Evolutionary conservation across 75 land plant species (phyloP), one percentile per base, ranked within the genome.

Genomic region (Sequoiadendron giganteum): DNA sequence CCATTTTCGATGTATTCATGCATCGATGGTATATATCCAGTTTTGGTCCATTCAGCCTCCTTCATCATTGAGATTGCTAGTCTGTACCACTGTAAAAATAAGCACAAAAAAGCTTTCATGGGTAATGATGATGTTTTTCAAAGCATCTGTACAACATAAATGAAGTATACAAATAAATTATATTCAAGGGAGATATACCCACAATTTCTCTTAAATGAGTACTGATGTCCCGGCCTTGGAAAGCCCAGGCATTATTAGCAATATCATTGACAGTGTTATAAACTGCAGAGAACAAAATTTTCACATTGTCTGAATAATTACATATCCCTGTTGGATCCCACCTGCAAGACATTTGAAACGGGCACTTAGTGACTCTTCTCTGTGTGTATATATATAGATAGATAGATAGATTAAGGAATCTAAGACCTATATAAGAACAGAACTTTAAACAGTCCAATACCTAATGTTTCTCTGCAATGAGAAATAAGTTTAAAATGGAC

Each of bases 281-380:
- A 54, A 98, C 85, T 38, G 94, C 97, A 18, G 89, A 88, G 85
- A 95, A 97, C 86, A 98, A 77, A 40, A 94, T 90, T 56, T 88
- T 72, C 13, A 94, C 95, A 34, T 90, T 39, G 61, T 93, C 90
- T 65, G 96, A 93, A 34, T 89, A 90, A 13, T 88, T 93, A 39
- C 87, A 87, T 8, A 21, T 42, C 3, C 28, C 72, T 7, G 52
- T 19, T 14, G 68, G 91, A 85, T 95, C 92, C 97, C 96, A 95
- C 85, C 99, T 97, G 90, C 43, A 87, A 40, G 86, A 42, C 48
- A 58, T 11, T 4, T 76, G 19, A 84, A 21, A 86, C 15, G 1
- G 25, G 28, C 40, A 3, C 13, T 2, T 45, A 3, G 28, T 45
- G n/a, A 47, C 14, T 47, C 84, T 28, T 13, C n/a, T 47, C 3